These are phyloP conservation scores for Pisolithus thermaeus DNA, from an alignment of 1,284 basidiomycete species.

Conservation along the genomic window DNA sequence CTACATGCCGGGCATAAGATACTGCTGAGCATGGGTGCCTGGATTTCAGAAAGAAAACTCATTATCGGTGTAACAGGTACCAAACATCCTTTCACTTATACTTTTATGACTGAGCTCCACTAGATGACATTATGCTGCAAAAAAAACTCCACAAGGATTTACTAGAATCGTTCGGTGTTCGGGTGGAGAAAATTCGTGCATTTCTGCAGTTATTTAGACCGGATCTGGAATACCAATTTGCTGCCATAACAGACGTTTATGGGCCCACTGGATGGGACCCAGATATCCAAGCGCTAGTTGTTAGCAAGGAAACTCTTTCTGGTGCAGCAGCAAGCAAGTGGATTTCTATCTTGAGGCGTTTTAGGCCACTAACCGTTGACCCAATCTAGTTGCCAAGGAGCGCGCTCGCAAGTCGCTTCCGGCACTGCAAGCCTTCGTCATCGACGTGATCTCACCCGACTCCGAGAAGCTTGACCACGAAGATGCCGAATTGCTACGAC, in stretches of 20 bases:
- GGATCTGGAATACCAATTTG: slow-evolving; percentile 56
- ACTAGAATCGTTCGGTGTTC: slow-evolving; percentile 59
- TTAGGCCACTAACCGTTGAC: slow-evolving; percentile 4
- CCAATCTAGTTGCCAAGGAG: slow-evolving; percentile 52
- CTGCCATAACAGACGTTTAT: slow-evolving; percentile 75
- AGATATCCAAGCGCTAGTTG: slow-evolving; percentile 81
- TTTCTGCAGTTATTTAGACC: slow-evolving; percentile 72
- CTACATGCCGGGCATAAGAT: slow-evolving; percentile 98
- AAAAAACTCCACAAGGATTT: slow-evolving; percentile 71
- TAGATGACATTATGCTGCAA: slow-evolving; percentile 68
- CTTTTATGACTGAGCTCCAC: slow-evolving; percentile 7
- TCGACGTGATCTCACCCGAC: slow-evolving; percentile 80
- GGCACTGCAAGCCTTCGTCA: slow-evolving; percentile 64
- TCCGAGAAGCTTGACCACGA: slow-evolving; percentile 49
- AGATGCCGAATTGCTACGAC: slow-evolving; percentile 63
- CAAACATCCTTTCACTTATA: slow-evolving; percentile 16
- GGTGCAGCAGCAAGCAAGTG: slow-evolving; percentile 69
- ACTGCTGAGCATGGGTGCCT: slow-evolving; percentile 85
- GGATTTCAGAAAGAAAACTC: slow-evolving; percentile 72
- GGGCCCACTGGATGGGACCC: slow-evolving; percentile 85
- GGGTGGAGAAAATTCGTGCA: slow-evolving; percentile 48
- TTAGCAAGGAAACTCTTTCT: slow-evolving; percentile 77
- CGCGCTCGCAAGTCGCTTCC: slow-evolving; percentile 53
- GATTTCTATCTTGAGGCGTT: background rate
- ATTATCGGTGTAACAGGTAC: slow-evolving; percentile 86